These are phyloP conservation scores for Pythium oligandrum DNA, from an alignment of 352 stramenopile species.

Conservation along the genomic window DNA sequence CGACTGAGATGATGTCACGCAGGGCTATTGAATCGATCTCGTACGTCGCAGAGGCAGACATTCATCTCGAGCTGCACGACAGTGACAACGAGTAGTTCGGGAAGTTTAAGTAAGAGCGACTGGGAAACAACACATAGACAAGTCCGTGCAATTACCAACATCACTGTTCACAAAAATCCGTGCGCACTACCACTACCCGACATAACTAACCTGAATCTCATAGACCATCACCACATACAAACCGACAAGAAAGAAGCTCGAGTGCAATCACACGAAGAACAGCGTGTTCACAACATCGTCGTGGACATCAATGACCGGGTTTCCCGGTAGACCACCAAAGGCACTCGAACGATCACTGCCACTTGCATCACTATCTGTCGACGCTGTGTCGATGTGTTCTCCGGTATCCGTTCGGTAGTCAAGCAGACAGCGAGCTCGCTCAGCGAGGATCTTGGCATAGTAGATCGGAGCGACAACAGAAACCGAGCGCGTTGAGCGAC, in stretches of 20 bases:
- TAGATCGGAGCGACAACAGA: constrained; percentile 4
- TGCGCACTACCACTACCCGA: too few relatives aligned
- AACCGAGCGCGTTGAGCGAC: constrained; percentile 1
- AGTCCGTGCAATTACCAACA: too few relatives aligned
- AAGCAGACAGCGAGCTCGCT: neutral
- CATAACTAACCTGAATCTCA: too few relatives aligned
- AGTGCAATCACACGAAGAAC: constrained; percentile 11
- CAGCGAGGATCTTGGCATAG: constrained; percentile 5
- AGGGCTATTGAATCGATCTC: constrained; percentile 77
- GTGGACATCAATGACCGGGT: constrained; percentile 11
- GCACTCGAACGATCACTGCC: constrained; percentile 3
- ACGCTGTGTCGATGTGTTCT: neutral
- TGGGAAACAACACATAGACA: neutral
- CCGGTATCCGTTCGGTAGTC: constrained; percentile 1
- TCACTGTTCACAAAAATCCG: too few relatives aligned
- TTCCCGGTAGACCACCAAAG: neutral
- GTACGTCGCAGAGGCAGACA: constrained; percentile 76
- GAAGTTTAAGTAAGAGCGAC: constrained; percentile 11
- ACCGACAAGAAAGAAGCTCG: too few relatives aligned
- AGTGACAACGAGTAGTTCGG: constrained; percentile 27
- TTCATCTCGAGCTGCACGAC: constrained; percentile 78
- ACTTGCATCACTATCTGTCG: constrained; percentile 14
- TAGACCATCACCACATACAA: too few relatives aligned
- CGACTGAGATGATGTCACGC: neutral
- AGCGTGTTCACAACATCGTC: constrained; percentile 11